phyloP scores from a whole-genome alignment of 2,329 filamentous ascomycete species.

The Fusarium clavum region DNA sequence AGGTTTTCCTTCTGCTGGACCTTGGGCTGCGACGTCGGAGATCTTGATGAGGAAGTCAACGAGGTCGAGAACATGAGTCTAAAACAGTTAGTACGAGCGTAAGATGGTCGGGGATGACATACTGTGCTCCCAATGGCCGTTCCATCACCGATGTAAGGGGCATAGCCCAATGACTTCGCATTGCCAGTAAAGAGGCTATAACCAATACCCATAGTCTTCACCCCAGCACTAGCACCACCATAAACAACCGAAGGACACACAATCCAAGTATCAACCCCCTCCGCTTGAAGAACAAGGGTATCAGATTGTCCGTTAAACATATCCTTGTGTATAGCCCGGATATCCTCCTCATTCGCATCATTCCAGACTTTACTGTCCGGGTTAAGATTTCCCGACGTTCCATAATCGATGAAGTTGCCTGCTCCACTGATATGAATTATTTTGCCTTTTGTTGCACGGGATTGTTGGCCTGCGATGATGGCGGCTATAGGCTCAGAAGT shows the following conservation, averaged over 20 bases:
- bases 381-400: constrained; percentile 12
- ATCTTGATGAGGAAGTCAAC: constrained; percentile 10
- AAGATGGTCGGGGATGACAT: fast-evolving
- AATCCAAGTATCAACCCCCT: constrained; percentile 1
- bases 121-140: constrained; percentile 8
- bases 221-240: not conserved
- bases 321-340: constrained; percentile 14
- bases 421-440: constrained; percentile 10
- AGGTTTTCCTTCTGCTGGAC: not conserved
- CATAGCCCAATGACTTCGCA: constrained; percentile 3
- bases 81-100: fast-evolving
- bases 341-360: constrained; percentile 10
- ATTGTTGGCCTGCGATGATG: constrained; percentile 3
- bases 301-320: constrained; percentile 25
- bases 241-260: constrained; percentile 7
- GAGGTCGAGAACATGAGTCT: constrained; percentile 6
- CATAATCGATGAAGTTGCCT: constrained; percentile 15
- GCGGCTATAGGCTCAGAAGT: not conserved
- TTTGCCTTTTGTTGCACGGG: not conserved
- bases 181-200: constrained; percentile 1
- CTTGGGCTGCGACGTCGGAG: not conserved
- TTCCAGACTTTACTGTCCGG: constrained; percentile 17
- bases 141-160: constrained; percentile 12
- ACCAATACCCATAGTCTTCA: not conserved
- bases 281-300: not conserved